A percentile compares a stretch with the other conserved stretches of the same genome.
phyloP scores from a whole-genome alignment of 805 yeast genomes.

The Barnettozyma pratensis region DNA sequence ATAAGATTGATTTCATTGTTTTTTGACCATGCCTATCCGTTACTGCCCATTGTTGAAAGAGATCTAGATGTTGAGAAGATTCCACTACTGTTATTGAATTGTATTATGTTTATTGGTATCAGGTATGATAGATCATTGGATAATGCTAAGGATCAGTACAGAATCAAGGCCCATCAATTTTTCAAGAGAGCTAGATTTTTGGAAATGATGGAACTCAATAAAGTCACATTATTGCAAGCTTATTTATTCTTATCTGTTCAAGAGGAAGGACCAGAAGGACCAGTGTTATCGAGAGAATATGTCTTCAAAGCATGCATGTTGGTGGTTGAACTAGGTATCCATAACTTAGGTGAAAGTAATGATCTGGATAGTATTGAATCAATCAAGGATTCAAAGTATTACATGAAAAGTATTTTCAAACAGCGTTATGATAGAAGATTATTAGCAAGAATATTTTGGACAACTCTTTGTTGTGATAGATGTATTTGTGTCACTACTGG shows the following conservation, averaged over 20 bases:
- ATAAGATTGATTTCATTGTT: constrained; percentile 1
- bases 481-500: constrained; percentile 7
- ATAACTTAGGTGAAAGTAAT: constrained; percentile 3
- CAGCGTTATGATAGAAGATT: constrained; percentile 5
- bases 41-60: constrained; percentile 6
- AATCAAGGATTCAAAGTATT: constrained; percentile 4
- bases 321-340: constrained; percentile 7
- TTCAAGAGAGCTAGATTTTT: not conserved
- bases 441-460: constrained; percentile 8
- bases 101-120: constrained; percentile 6
- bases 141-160: not conserved
- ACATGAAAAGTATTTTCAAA: constrained; percentile 1
- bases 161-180: constrained; percentile 3
- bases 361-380: constrained; percentile 3
- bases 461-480: constrained; percentile 10
- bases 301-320: constrained; percentile 6
- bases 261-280: constrained; percentile 11
- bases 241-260: constrained; percentile 4
- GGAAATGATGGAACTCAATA: constrained; percentile 10
- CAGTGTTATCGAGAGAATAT: constrained; percentile 4
- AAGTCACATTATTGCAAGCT: constrained; percentile 9
- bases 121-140: constrained; percentile 1
- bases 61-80: not conserved
- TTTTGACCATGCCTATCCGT: constrained; percentile 6
- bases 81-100: constrained; percentile 8